Base-by-base conservation (phyloP, 1,139 yeast species). In the Pneumocystis wakefieldiae region DNA sequence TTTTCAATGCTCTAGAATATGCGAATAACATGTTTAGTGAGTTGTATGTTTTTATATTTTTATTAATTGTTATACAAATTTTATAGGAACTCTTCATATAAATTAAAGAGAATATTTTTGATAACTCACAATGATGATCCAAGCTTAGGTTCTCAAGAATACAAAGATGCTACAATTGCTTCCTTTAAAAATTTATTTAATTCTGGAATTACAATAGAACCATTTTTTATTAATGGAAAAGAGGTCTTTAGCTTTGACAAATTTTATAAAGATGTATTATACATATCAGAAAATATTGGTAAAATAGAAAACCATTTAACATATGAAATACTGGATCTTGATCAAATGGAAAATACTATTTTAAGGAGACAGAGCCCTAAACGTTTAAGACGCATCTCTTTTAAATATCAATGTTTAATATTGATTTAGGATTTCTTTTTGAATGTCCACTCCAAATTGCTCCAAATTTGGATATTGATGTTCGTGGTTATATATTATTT, bases 401-500 rank as follows among this genome's bases (percentile, higher is more conserved):
- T 74, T 77, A 10, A 76, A 78, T 57, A 81, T 88, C 12, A 72
- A 81, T 59, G 73, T 85, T 61, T 77, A 83, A 48, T 84, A 81
- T 66, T 86, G 84, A 66, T 78, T 86, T 10, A 81, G 81, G 95
- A 62, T 79, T 84, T 2, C 80, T 80, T 60, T 86, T 87, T 70
- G 78, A 82, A 14, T 82, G 88, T 67, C 81, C 83, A n/a, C 67
- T 84, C 59, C 77, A 78, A 6, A 71, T 84, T 3, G 75, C 77
- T 2, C 82, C 83, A 1, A 74, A 76, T 0, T 67, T 89, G 17
- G 78, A 80, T 0, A 80, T 92, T 62, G 85, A 89, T 0, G 77
- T 90, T 1, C 82, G 81, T 68, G 97, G 95, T 0, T 87, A 84
- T 69, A 75, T 86, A 0, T 76, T 87, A n/a, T 81, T 80, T 67